Percentiles rank a stretch among this genome's conserved stretches.
Evolutionary conservation across 2,329 filamentous ascomycete species (phyloP).

Genomic region (Tolypocladium ovalisporum): DNA sequence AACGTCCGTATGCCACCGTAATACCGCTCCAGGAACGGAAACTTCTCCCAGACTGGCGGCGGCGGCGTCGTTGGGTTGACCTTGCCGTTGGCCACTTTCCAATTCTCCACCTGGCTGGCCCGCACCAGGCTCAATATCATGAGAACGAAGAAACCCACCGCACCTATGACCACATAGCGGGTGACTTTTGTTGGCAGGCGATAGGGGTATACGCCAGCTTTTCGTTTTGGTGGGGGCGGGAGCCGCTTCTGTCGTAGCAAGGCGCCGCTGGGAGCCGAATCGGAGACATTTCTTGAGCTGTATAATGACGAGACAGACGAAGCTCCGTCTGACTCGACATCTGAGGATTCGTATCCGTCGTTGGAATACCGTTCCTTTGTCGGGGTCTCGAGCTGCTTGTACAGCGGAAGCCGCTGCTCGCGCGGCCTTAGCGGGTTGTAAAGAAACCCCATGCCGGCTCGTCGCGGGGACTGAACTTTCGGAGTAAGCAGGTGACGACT

Average conservation of each 20-base stretch:
- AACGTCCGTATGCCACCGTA: conserved; percentile 77
- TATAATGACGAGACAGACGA: conserved; percentile 33
- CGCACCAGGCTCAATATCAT: conserved; percentile 69
- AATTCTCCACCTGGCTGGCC: conserved; percentile 61
- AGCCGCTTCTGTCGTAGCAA: conserved; percentile 30
- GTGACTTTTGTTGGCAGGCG: conserved; percentile 62
- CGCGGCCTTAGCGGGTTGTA: conserved; percentile 36
- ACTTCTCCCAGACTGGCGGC: conserved; percentile 71
- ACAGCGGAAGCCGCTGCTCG: conserved; percentile 38
- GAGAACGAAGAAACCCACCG: conserved; percentile 59
- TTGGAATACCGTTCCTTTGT: conserved; percentile 42
- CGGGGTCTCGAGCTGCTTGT: conserved; percentile 31
- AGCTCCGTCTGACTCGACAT: conserved; percentile 31
- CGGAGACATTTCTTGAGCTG: conserved; percentile 44
- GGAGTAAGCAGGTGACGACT: neutral
- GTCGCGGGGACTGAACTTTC: neutral
- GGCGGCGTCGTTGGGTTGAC: conserved; percentile 36
- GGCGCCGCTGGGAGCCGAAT: conserved; percentile 28
- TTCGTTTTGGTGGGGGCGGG: conserved; percentile 7
- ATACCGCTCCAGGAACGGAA: conserved; percentile 77
- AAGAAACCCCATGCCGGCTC: conserved; percentile 35
- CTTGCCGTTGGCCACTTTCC: conserved; percentile 43
- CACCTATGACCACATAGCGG: conserved; percentile 63
- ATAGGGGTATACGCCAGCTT: conserved; percentile 32
- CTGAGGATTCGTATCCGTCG: conserved; percentile 36